Percentiles rank a stretch among this genome's conserved stretches.
These are phyloP conservation scores for Hibiscus syriacus DNA, from an alignment of 345 rosid genomes.

Conservation along the genomic window DNA sequence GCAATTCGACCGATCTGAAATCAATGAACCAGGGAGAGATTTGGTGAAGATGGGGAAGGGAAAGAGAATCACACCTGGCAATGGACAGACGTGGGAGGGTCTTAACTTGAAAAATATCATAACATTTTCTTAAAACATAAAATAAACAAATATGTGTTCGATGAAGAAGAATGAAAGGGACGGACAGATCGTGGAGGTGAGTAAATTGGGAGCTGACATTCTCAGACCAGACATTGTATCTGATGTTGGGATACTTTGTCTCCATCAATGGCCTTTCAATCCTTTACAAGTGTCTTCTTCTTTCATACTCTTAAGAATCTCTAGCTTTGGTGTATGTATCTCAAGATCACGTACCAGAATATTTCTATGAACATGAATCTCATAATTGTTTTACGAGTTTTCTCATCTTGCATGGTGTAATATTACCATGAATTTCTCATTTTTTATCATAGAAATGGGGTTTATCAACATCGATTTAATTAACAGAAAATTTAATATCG, in stretches of 20 bases:
- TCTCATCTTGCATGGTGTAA: neutral
- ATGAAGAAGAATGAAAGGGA: neutral
- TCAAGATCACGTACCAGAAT: neutral
- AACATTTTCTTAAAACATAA: neutral
- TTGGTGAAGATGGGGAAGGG: neutral
- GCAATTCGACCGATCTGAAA: neutral
- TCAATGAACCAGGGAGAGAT: neutral
- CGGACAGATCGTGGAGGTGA: constrained; percentile 26
- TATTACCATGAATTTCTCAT: neutral
- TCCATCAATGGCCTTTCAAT: neutral
- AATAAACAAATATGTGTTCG: neutral
- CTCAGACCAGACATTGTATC: constrained; percentile 19
- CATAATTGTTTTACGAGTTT: neutral
- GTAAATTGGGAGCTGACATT: constrained; percentile 5
- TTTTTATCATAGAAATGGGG: neutral
- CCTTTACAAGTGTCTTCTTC: neutral
- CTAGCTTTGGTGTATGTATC: neutral
- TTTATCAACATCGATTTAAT: no score
- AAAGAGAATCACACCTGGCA: constrained; percentile 24
- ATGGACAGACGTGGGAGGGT: constrained; percentile 19
- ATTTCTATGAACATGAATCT: neutral
- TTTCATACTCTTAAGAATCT: neutral
- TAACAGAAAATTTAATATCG: no score
- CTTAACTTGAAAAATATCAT: constrained; percentile 1
- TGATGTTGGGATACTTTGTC: constrained; percentile 16